Evolutionary conservation across 2,329 filamentous ascomycete genomes (phyloP), one percentile per base, ranked within the genome.

Genomic region (Byssochlamys sp.): DNA sequence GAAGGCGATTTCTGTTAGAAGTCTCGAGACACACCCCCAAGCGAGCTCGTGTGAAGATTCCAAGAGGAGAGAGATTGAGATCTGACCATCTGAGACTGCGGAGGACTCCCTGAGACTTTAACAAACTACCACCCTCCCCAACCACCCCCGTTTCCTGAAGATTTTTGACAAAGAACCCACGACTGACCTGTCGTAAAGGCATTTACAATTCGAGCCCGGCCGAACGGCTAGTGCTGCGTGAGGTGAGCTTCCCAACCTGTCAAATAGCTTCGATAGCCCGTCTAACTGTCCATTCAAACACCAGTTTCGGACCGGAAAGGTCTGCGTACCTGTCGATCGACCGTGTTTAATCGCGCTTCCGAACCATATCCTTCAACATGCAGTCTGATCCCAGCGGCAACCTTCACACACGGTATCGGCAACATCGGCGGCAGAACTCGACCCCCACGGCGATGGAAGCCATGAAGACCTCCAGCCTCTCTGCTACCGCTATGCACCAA

Each of bases 351-450:
- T 28, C 25, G 7, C 24, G n/a, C 27, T 28, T 51, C 25, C 24
- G 25, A 45, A 85, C 84, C 87, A 84, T 88, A 78, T 68, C 81
- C 80, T 84, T 83, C 64, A 83, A 80, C 77, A 91, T 91, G 89
- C 86, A 91, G 85, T 88, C 88, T 78, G 85, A 87, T 79, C 80
- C 84, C 73, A 80, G 83, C 70, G 84, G 81, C 77, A 85, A 80
- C 80, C 84, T 90, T 79, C 86, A 89, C 73, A 82, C 82, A 75
- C 85, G 85, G 75, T 84, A 86, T 74, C 84, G 84, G 77, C 82
- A 84, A 76, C 90, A 95, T 78, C 84, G 89, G 74, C 88, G 91
- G 78, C 90, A 95, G 80, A 87, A 89, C 70, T 96, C 91, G 69
- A 92, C 89, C 70, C 89, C 89, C 63, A 84, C 82, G 75, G 83